Percentiles rank a stretch among this genome's conserved stretches.
These are phyloP conservation scores for Tetradesmus obliquus DNA, from an alignment of 139 green algal genomes.

Conservation along the genomic window DNA sequence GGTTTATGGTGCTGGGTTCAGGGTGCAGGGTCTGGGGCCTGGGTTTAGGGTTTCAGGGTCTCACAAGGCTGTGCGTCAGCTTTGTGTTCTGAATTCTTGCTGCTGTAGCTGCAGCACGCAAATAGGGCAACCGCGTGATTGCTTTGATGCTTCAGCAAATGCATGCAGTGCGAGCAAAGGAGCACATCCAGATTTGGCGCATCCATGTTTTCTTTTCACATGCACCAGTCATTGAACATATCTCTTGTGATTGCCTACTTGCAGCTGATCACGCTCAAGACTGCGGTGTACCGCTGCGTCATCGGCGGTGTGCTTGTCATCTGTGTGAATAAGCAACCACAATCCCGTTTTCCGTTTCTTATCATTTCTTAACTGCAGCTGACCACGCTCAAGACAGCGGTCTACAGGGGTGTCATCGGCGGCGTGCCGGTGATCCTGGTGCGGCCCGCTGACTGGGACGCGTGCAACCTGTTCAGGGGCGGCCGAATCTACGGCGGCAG, in stretches of 20 bases:
- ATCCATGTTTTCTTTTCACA: no score
- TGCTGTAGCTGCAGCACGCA: no score
- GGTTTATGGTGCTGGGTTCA: no score
- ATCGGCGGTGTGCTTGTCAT: slow-evolving; percentile 45
- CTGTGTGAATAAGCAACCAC: no score
- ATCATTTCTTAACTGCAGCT: slow-evolving; percentile 16
- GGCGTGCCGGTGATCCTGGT: slow-evolving; percentile 73
- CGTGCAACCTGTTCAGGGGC: slow-evolving; percentile 84
- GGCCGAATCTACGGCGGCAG: slow-evolving; percentile 90
- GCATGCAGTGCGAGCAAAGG: no score
- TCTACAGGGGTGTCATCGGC: slow-evolving; percentile 68
- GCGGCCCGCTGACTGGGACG: slow-evolving; percentile 70
- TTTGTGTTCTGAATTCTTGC: no score
- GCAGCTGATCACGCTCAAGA: slow-evolving; percentile 60
- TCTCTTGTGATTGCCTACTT: not conserved
- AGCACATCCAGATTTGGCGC: no score
- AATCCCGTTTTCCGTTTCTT: no score
- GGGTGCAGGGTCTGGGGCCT: not conserved
- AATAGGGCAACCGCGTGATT: no score
- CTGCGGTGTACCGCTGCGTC: slow-evolving; percentile 63
- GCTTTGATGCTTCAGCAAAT: no score
- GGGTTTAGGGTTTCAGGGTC: not conserved
- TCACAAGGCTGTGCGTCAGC: no score
- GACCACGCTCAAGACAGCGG: slow-evolving; percentile 66
- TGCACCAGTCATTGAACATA: no score